Evolutionary conservation across 768 basidiomycete species (phyloP).

Genomic region (Asterophora lycoperdoides): DNA sequence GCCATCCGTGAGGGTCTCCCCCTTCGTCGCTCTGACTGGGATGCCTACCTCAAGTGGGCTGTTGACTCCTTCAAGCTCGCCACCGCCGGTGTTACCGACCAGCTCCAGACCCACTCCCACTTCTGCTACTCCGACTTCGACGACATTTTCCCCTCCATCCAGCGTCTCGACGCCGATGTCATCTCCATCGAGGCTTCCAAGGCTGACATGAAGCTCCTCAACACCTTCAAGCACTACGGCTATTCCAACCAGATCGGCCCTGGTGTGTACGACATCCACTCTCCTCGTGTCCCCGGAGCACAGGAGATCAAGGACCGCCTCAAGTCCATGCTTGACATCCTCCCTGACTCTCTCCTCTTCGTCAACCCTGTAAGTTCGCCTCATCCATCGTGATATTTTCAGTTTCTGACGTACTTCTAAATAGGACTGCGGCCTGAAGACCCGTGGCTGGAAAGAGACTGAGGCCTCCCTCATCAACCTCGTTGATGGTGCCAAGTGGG

Average conservation of each 20-base stretch:
- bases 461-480: conserved; percentile 85
- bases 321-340: conserved; percentile 74
- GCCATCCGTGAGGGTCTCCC: conserved; percentile 99
- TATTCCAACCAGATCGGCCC: conserved; percentile 98
- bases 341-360: conserved; percentile 78
- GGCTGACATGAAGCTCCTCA: conserved; percentile 96
- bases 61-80: conserved; percentile 98
- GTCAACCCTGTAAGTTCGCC: conserved; percentile 71
- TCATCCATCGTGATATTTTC: not conserved
- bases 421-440: conserved; percentile 95
- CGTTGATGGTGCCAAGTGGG: conserved; percentile 91
- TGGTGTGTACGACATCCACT: conserved; percentile 99
- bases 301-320: conserved; percentile 95
- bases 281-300: conserved; percentile 91
- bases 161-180: conserved; percentile 95
- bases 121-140: conserved; percentile 99
- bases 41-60: conserved; percentile 94
- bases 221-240: conserved; percentile 90
- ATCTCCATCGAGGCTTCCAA: conserved; percentile 99
- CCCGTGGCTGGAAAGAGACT: conserved; percentile 98
- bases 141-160: conserved; percentile 97
- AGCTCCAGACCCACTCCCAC: conserved; percentile 97
- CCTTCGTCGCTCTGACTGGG: conserved; percentile 95
- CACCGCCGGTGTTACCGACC: conserved; percentile 91
- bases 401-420: conserved; percentile 7